Conservation (phyloP, 176 grass and related monocot genomes). For the Bolboschoenus planiculmis region DNA sequence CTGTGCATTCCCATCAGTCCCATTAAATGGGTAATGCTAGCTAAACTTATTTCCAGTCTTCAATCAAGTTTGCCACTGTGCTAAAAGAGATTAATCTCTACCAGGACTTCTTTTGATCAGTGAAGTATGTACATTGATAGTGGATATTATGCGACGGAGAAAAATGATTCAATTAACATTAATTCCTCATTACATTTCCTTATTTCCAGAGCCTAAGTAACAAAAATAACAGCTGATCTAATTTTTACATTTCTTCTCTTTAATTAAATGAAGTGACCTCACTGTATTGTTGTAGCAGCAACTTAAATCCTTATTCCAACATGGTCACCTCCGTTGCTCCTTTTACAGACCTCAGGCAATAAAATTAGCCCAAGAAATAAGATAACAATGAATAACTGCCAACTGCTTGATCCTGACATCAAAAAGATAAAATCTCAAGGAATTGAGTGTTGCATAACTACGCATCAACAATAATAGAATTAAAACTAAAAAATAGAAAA, state of each 20-base stretch:
- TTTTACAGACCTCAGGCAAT: neutral
- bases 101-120: neutral
- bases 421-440: neutral
- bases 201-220: neutral
- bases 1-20: neutral
- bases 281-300: neutral
- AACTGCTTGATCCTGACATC: neutral
- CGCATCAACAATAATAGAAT: neutral
- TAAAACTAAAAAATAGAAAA: neutral
- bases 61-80: neutral
- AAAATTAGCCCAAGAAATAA: neutral
- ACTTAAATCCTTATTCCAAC: neutral
- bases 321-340: neutral
- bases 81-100: neutral
- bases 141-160: neutral
- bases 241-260: neutral
- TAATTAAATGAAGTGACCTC: neutral
- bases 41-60: neutral
- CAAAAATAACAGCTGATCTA: neutral
- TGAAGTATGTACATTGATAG: neutral
- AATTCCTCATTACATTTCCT: neutral
- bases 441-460: neutral
- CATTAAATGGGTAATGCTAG: neutral
- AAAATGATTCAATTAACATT: neutral
- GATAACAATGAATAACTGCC: neutral